Conservation (phyloP, 148 eudicot species). For the Silene uniflora region DNA sequence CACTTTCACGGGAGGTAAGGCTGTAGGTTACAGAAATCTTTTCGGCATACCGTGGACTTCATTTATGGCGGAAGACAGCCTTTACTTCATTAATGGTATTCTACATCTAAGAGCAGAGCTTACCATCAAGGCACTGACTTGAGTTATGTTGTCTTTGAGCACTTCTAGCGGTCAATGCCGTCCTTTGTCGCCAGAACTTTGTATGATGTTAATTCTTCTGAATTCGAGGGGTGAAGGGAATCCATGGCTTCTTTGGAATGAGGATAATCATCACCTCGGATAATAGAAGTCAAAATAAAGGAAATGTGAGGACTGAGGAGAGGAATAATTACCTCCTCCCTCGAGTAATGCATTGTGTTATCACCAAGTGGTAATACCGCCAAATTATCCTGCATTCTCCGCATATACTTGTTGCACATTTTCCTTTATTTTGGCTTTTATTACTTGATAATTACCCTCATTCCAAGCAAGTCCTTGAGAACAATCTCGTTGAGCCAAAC, state of each 20-base stretch:
- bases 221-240: constrained; percentile 13
- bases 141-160: background rate
- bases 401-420: background rate
- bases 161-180: background rate
- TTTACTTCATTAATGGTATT: constrained; percentile 65
- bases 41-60: constrained; percentile 81
- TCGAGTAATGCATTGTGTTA: too few species aligned
- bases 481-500: constrained; percentile 12
- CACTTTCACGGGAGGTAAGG: constrained; percentile 87
- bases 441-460: background rate
- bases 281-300: background rate
- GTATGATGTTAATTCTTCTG: constrained; percentile 1
- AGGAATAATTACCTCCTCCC: too few species aligned
- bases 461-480: background rate
- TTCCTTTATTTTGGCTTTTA: background rate
- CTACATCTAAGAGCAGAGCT: constrained; percentile 51
- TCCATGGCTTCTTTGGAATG: background rate
- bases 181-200: constrained; percentile 8
- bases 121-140: constrained; percentile 56
- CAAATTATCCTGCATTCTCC: too few species aligned
- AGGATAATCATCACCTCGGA: background rate
- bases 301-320: background rate
- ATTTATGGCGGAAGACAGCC: constrained; percentile 86
- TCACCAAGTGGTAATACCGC: too few species aligned
- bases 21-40: constrained; percentile 82